Base-by-base conservation (phyloP, 371 early-diverging fungal species). In the Lichtheimia ornata region DNA sequence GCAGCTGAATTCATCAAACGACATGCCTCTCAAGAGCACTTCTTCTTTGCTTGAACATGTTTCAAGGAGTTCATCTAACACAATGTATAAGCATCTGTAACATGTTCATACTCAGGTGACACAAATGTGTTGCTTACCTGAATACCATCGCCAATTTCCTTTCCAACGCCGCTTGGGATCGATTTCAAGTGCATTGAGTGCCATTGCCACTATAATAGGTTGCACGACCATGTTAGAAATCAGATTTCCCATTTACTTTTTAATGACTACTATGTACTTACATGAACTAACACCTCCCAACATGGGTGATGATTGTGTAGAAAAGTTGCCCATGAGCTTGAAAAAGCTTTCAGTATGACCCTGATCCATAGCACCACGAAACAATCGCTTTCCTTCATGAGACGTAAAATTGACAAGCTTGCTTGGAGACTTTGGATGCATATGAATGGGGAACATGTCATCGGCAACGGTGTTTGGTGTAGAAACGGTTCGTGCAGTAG, bases 101-200 rank as follows among this genome's bases (percentile, higher is more conserved):
- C 18, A 41, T 15, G 13, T 40, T 22, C 22, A 50, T 20, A 27
- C 51, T 24, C 47, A 11, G 11, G 59, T 17, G 45, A 30, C 63
- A 17, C 27, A 14, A 55, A 42, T 52, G n/a, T 15, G n/a, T n/a
- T 27, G 57, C 63, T 62, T 67, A 61, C 70, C 60, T 45, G 76
- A 75, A 59, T 72, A 82, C 93, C 92, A 96, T 30, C 96, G 79
- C 95, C 95, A 95, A 17, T 90, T 90, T 11, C 97, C 95, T 74
- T 96, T 94, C 95, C 97, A 95, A 14, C 75, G 81, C 52, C 87
- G 82, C 35, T 91, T 85, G 3, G 95, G 95, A 61, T 95, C 95
- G n/a, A 96, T 89, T 67, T 93, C 93, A 35, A 96, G 79, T 6
- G 95, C 92, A 68, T 96, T 96, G 17, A 96, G 81, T 4, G 92